Percentiles rank a stretch among this genome's conserved stretches.
phyloP scores from a whole-genome alignment of 305 asterid species.

The Fraxinus angustifolia region DNA sequence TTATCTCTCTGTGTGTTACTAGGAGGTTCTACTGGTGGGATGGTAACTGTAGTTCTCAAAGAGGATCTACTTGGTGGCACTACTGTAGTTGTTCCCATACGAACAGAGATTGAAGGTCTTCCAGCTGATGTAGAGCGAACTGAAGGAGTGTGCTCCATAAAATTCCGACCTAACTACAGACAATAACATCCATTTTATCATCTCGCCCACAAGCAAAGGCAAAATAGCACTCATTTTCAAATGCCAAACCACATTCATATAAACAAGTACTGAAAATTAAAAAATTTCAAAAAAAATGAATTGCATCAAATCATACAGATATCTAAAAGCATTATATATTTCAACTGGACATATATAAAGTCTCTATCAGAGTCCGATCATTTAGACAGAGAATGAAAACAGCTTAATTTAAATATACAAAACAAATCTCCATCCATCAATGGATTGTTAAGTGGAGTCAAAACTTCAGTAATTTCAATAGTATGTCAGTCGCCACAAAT shows the following conservation, averaged over 20 bases:
- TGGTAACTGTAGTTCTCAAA: slow-evolving; percentile 51
- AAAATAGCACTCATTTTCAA: slow-evolving; percentile 14
- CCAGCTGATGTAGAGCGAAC: slow-evolving; percentile 93
- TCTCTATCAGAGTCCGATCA: slow-evolving; percentile 7
- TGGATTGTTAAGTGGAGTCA: not conserved
- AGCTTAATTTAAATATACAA: not conserved
- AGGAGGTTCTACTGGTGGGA: slow-evolving; percentile 79
- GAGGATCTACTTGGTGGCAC: slow-evolving; percentile 65
- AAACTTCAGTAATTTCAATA: slow-evolving; percentile 7
- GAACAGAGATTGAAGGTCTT: slow-evolving; percentile 76
- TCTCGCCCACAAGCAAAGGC: slow-evolving; percentile 22
- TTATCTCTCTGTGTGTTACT: slow-evolving; percentile 59
- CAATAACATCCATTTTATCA: slow-evolving; percentile 38
- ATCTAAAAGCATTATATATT: slow-evolving; percentile 9
- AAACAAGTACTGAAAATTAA: slow-evolving; percentile 4
- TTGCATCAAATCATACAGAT: not conserved
- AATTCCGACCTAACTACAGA: slow-evolving; percentile 94
- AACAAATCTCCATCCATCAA: not conserved
- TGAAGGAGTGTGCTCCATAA: slow-evolving; percentile 73
- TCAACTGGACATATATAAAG: not conserved
- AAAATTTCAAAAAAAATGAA: not conserved
- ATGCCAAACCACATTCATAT: slow-evolving; percentile 5
- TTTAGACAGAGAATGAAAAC: not conserved
- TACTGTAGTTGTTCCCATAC: slow-evolving; percentile 45
- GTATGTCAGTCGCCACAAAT: not conserved